These are phyloP conservation scores for Moesziomyces antarcticus DNA, from an alignment of 1,284 basidiomycete genomes.

Conservation along the genomic window DNA sequence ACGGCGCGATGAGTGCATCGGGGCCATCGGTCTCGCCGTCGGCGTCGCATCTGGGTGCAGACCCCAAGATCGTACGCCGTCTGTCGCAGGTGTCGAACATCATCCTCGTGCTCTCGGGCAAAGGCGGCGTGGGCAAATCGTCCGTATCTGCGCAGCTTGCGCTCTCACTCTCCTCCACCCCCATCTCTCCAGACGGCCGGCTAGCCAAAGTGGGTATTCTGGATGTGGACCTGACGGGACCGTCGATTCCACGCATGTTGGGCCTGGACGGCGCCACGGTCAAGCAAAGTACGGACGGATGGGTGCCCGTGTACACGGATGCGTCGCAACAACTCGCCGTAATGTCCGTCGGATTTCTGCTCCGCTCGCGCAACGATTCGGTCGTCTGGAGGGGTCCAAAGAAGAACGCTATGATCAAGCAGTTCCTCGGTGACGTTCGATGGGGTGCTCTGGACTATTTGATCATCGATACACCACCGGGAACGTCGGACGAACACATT, in stretches of 20 bases:
- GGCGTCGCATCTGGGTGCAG: constrained; percentile 50
- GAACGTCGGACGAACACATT: constrained; percentile 96
- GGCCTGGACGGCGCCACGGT: constrained; percentile 83
- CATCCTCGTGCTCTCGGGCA: constrained; percentile 92
- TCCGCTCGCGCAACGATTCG: constrained; percentile 88
- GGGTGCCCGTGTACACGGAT: constrained; percentile 89
- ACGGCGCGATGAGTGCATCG: constrained; percentile 14
- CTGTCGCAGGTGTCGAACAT: constrained; percentile 79
- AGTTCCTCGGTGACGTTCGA: constrained; percentile 93
- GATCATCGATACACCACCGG: constrained; percentile 96
- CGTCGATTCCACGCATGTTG: constrained; percentile 96
- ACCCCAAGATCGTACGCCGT: constrained; percentile 61
- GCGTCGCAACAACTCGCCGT: constrained; percentile 76
- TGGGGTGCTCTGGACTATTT: constrained; percentile 98
- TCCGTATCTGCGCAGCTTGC: constrained; percentile 93
- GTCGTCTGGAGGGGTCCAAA: constrained; percentile 99
- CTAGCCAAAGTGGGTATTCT: constrained; percentile 80
- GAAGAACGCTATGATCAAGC: constrained; percentile 99
- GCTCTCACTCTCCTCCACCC: constrained; percentile 72
- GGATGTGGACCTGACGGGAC: constrained; percentile 95
- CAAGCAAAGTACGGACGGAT: constrained; percentile 87
- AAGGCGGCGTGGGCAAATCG: constrained; percentile 98
- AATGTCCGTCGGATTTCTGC: constrained; percentile 96
- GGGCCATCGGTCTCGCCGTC: constrained; percentile 21
- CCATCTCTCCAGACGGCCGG: background rate